Evolutionary conservation across 768 basidiomycete species (phyloP), one percentile per base, ranked within the genome.

Genomic region (Paxillus involutus): DNA sequence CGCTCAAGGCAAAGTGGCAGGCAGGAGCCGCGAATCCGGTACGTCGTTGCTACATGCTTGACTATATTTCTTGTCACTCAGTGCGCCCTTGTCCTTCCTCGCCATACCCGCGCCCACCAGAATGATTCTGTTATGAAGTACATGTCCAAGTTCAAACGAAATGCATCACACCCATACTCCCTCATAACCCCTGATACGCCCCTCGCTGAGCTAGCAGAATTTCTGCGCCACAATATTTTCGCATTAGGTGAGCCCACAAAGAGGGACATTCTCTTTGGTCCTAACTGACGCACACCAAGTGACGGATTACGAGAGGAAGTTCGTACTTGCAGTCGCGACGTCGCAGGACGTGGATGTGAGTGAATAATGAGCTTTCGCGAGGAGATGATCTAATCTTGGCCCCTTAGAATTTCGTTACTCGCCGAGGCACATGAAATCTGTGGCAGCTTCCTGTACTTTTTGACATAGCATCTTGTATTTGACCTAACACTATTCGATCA

Each of bases 241-340:
- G 91, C 90, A 2, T 70, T 94, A 26, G 87, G 91, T 88, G 49
- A 44, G 78, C 63, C 12, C 32, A 44, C n/a, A 35, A 26, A 6
- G 24, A 12, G 43, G 12, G 6, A 6, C 26, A 47, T 44, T 41
- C 39, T 10, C 36, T 10, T 36, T 37, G 17, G n/a, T 30, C 30
- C 21, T 6, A 2, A 42, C 42, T 58, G 33, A 64, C 36, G 2
- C 36, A n/a, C 12, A 35, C 49, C 17, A 57, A 94, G 94, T 96
- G 36, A 95, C 94, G 5, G 94, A 97, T 69, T 71, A 74, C 44
- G 78, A 78, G 48, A 83, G 90, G 52, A 91, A 92, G 65, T 94
- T 94, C 54, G 90, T 94, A 4, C 79, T 93, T 14, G 91, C 78
- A 1, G 84, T 94, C 0, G 91, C 88, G 1, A 94, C 91, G 17